phyloP scores from a whole-genome alignment of 202 grass and related monocot genomes.

The Sporobolus alterniflorus region DNA sequence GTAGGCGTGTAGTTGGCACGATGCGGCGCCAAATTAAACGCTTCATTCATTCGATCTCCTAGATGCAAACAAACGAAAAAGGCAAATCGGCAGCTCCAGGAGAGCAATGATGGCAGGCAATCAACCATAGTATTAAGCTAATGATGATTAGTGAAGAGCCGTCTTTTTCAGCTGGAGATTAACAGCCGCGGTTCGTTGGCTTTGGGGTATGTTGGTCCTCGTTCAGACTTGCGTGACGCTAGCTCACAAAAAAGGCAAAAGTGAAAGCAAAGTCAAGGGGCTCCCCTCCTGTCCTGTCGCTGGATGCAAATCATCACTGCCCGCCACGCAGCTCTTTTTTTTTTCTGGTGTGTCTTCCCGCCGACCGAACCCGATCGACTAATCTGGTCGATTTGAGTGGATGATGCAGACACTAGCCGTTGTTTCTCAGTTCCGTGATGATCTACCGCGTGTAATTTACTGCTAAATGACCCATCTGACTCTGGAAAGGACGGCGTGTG shows the following conservation, averaged over 20 bases:
- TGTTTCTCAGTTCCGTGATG: too few relatives aligned
- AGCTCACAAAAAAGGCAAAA: conserved; percentile 42
- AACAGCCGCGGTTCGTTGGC: neutral
- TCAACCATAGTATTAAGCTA: too few relatives aligned
- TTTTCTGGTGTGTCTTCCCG: conserved; percentile 4
- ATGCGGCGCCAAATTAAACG: neutral
- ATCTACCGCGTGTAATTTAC: too few relatives aligned
- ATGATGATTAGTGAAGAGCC: neutral
- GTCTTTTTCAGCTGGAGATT: too few relatives aligned
- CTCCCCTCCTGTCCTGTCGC: neutral
- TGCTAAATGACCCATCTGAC: too few relatives aligned
- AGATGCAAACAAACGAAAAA: neutral
- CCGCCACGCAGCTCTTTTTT: neutral
- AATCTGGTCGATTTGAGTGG: too few relatives aligned
- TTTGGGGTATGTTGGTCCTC: conserved; percentile 2
- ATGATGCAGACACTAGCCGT: too few relatives aligned
- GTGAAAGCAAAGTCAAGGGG: conserved; percentile 41
- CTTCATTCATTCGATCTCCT: neutral
- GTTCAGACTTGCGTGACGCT: neutral
- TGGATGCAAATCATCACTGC: conserved; percentile 36
- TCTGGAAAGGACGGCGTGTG: too few relatives aligned
- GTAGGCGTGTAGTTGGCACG: neutral
- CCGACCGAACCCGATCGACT: too few relatives aligned
- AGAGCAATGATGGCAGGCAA: neutral
- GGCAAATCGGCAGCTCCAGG: neutral